These are phyloP conservation scores for Diutina neorugosa DNA, from an alignment of 1,139 yeast genomes.

Conservation along the genomic window DNA sequence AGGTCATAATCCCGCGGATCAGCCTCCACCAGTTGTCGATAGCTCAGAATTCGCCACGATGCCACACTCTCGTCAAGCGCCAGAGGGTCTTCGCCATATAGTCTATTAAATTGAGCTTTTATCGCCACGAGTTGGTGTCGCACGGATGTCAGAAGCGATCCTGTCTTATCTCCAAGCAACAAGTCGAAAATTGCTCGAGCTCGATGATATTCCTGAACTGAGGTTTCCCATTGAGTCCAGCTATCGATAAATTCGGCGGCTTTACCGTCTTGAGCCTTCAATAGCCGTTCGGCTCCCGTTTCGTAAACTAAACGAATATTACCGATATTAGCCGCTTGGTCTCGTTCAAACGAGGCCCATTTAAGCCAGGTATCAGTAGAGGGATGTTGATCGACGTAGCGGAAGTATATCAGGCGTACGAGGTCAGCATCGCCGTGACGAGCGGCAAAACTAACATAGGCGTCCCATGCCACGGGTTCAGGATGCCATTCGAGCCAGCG, in stretches of 20 bases:
- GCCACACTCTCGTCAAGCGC: constrained; percentile 35
- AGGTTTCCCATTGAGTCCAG: constrained; percentile 71
- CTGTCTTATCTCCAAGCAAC: constrained; percentile 30
- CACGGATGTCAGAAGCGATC: constrained; percentile 38
- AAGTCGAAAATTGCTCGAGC: constrained; percentile 49
- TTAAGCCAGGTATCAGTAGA: constrained; percentile 47
- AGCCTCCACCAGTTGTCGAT: constrained; percentile 33
- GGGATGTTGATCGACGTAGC: constrained; percentile 46
- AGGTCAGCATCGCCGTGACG: constrained; percentile 50
- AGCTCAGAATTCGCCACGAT: constrained; percentile 13
- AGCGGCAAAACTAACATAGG: constrained; percentile 61
- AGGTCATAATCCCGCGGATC: constrained; percentile 55
- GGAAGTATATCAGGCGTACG: constrained; percentile 44
- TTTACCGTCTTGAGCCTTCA: constrained; percentile 9
- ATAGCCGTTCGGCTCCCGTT: constrained; percentile 46
- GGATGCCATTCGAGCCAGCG: constrained; percentile 79
- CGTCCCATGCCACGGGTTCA: constrained; percentile 55
- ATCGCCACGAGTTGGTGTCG: constrained; percentile 60
- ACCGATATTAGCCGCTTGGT: constrained; percentile 11
- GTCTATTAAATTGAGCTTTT: constrained; percentile 11
- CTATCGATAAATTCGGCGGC: constrained; percentile 19
- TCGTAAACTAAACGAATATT: constrained; percentile 55
- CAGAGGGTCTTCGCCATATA: constrained; percentile 36
- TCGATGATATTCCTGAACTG: constrained; percentile 51
- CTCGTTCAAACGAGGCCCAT: constrained; percentile 27